Percentiles rank a stretch among this genome's conserved stretches.
Conservation (phyloP, 2,329 filamentous ascomycete species). For the Coleophoma eucalyptorum region DNA sequence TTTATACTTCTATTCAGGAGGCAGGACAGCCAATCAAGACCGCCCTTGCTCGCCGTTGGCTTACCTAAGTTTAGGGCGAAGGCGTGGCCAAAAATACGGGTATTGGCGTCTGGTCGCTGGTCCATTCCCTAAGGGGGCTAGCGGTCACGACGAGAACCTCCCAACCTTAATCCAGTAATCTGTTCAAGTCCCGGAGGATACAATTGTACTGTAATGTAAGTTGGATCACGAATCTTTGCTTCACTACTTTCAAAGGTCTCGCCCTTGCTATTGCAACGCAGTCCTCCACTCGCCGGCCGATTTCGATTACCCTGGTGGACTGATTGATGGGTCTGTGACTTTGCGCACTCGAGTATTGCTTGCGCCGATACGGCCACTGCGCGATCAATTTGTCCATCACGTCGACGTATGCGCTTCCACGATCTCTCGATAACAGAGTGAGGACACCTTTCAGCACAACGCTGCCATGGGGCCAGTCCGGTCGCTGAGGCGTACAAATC, state of each 20-base stretch:
- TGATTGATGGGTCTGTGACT: constrained; percentile 1
- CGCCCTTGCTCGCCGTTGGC: no score
- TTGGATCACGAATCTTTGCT: no score
- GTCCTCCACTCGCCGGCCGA: background rate
- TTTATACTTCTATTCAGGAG: no score
- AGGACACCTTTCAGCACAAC: constrained; percentile 21
- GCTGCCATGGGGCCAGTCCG: constrained; percentile 58
- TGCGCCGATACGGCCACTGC: background rate
- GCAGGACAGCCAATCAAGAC: no score
- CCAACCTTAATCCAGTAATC: background rate
- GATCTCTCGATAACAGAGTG: constrained; percentile 13
- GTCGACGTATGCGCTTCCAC: constrained; percentile 17
- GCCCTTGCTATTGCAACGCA: background rate
- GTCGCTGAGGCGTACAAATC: constrained; percentile 73
- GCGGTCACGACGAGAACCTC: background rate
- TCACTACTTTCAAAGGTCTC: no score
- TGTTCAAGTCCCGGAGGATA: background rate
- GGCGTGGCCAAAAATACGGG: no score
- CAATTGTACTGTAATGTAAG: no score
- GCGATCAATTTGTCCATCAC: background rate
- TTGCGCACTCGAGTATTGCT: constrained; percentile 4
- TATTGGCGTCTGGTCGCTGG: no score
- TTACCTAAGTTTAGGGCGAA: no score
- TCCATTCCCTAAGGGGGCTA: background rate
- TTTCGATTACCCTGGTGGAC: background rate